Evolutionary conservation across 768 basidiomycete genomes (phyloP).

Genomic region (Lactarius hatsudake): DNA sequence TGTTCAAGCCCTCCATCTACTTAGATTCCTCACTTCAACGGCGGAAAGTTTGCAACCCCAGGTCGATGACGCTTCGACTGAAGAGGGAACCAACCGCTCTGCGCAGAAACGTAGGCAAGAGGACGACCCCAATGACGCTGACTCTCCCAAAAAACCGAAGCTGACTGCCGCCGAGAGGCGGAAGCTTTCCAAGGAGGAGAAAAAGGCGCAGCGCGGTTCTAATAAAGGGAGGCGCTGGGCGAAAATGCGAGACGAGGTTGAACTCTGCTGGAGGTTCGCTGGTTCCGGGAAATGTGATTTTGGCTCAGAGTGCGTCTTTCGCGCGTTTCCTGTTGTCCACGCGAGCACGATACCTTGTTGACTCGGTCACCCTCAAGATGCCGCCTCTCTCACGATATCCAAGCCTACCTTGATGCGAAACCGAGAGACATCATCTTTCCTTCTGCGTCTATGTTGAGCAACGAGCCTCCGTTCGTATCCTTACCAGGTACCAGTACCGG

Average conservation of each 20-base stretch:
- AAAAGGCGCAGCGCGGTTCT: conserved; percentile 71
- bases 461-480: conserved; percentile 51
- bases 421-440: conserved; percentile 68
- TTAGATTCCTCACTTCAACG: conserved; percentile 42
- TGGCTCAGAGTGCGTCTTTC: conserved; percentile 52
- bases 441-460: conserved; percentile 40
- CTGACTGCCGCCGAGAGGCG: conserved; percentile 39
- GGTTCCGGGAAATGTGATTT: conserved; percentile 67
- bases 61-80: conserved; percentile 61
- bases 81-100: conserved; percentile 48
- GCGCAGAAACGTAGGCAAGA: conserved; percentile 25
- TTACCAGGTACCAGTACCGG: conserved; percentile 28
- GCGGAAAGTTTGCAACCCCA: conserved; percentile 26
- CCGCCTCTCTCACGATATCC: conserved; percentile 74
- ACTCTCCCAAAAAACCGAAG: conserved; percentile 32
- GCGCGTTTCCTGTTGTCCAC: neutral
- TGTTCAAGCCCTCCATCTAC: neutral
- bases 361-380: conserved; percentile 47
- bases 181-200: conserved; percentile 58
- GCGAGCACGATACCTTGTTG: neutral
- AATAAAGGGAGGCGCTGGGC: conserved; percentile 83
- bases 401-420: conserved; percentile 73
- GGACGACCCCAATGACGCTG: conserved; percentile 28
- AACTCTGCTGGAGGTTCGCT: conserved; percentile 81
- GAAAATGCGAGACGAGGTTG: conserved; percentile 73